A percentile compares a stretch with the other conserved stretches of the same genome.
These are phyloP conservation scores for Hirsutella thompsonii DNA, from an alignment of 2,329 filamentous ascomycete genomes.

Conservation along the genomic window DNA sequence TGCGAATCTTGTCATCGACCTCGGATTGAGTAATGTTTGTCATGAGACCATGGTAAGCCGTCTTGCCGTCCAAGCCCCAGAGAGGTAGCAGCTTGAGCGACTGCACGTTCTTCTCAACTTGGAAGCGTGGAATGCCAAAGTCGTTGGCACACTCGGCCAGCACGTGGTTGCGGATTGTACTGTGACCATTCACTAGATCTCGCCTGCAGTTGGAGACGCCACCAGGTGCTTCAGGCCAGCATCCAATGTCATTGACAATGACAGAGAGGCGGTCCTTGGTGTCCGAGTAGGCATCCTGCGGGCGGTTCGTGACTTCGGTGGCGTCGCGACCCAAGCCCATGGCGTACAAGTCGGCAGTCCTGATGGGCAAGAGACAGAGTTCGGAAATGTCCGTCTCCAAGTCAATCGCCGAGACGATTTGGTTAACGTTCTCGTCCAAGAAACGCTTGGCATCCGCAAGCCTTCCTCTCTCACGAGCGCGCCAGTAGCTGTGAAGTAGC, in stretches of 20 bases:
- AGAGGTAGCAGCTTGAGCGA: constrained; percentile 39
- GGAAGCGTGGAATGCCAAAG: constrained; percentile 39
- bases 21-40: constrained; percentile 38
- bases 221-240: constrained; percentile 39
- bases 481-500: constrained; percentile 31
- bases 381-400: constrained; percentile 24
- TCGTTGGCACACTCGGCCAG: constrained; percentile 42
- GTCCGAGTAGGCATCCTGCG: constrained; percentile 29
- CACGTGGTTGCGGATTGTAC: constrained; percentile 40
- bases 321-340: constrained; percentile 29
- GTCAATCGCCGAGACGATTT: constrained; percentile 23
- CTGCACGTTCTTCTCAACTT: constrained; percentile 40
- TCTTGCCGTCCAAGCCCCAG: constrained; percentile 40
- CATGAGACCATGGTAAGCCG: constrained; percentile 39
- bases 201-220: constrained; percentile 42
- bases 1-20: constrained; percentile 30
- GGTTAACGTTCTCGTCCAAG: constrained; percentile 23
- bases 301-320: constrained; percentile 23
- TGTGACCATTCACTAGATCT: constrained; percentile 39
- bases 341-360: constrained; percentile 24
- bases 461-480: constrained; percentile 25
- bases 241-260: constrained; percentile 37
- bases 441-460: constrained; percentile 27
- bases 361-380: constrained; percentile 23
- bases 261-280: constrained; percentile 34